Conservation (phyloP, 2,329 filamentous ascomycete genomes). For the Neonectria magnoliae region DNA sequence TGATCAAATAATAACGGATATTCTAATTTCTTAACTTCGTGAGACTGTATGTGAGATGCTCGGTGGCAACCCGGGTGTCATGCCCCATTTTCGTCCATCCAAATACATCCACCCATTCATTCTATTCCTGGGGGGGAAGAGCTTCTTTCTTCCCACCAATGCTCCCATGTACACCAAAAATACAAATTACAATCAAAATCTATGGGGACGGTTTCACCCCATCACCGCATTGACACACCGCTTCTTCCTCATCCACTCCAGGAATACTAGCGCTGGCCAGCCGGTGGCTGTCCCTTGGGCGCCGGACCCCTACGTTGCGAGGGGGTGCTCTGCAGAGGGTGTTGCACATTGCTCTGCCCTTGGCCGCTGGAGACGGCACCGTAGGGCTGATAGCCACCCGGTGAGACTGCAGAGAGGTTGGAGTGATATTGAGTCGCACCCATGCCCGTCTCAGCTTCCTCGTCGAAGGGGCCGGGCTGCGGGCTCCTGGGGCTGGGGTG, state of each 20-base stretch:
- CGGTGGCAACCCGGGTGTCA: slow-evolving; percentile 26
- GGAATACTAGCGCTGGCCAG: slow-evolving; percentile 40
- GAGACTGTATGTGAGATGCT: slow-evolving; percentile 33
- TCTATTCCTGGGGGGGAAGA: slow-evolving; percentile 17
- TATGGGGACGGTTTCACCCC: slow-evolving; percentile 14
- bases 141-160: slow-evolving; percentile 12
- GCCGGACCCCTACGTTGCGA: slow-evolving; percentile 29
- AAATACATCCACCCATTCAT: slow-evolving; percentile 32
- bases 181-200: slow-evolving; percentile 22
- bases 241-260: slow-evolving; percentile 31
- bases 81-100: slow-evolving; percentile 29
- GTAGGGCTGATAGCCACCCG: slow-evolving; percentile 39
- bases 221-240: slow-evolving; percentile 25
- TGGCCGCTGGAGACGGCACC: slow-evolving; percentile 19
- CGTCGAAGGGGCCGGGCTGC: slow-evolving; percentile 52
- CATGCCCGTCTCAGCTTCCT: slow-evolving; percentile 54
- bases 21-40: slow-evolving; percentile 44
- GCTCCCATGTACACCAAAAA: slow-evolving; percentile 33
- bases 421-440: slow-evolving; percentile 45
- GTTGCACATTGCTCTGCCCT: slow-evolving; percentile 31
- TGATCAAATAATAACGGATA: slow-evolving; percentile 37
- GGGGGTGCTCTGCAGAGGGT: slow-evolving; percentile 32
- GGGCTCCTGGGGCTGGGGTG: slow-evolving; percentile 46
- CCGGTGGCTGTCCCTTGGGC: slow-evolving; percentile 27
- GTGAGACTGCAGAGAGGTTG: slow-evolving; percentile 37